Evolutionary conservation across 2,329 filamentous ascomycete species (phyloP).

Genomic region (Botrytis paeoniae): DNA sequence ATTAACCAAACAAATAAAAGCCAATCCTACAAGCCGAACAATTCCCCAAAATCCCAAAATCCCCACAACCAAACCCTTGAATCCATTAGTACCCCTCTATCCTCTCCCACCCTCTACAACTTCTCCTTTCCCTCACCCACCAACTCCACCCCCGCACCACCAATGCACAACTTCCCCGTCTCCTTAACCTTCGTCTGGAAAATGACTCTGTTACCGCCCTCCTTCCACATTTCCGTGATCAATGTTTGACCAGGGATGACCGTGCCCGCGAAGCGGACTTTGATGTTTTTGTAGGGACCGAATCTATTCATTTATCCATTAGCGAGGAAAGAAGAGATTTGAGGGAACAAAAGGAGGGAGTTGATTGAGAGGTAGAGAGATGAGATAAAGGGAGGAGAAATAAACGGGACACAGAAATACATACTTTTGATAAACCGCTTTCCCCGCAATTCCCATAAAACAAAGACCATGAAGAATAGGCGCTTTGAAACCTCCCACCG

Average conservation of each 20-base stretch:
- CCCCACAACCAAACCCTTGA: background rate
- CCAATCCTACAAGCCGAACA: no score
- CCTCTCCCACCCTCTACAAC: background rate
- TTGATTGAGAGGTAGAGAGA: background rate
- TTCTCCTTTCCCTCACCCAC: conserved; percentile 4
- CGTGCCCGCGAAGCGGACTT: conserved; percentile 84
- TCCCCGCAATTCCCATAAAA: conserved; percentile 87
- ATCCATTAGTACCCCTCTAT: background rate
- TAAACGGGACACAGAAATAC: background rate
- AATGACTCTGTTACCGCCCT: conserved; percentile 69
- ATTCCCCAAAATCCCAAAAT: background rate
- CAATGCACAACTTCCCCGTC: conserved; percentile 86
- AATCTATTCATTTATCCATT: conserved; percentile 34
- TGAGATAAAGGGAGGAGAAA: background rate
- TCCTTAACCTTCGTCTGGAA: conserved; percentile 91
- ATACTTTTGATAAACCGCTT: conserved; percentile 79
- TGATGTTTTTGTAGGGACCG: conserved; percentile 84
- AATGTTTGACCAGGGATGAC: conserved; percentile 88
- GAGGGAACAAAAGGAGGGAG: no score
- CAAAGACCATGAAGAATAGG: conserved; percentile 97
- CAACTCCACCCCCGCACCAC: conserved; percentile 76
- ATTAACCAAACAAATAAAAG: no score
- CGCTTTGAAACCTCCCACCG: conserved; percentile 89
- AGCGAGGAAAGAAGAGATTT: background rate
- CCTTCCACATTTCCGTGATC: conserved; percentile 92